Percentiles rank a stretch among this genome's conserved stretches.
Conservation (phyloP, 1,284 basidiomycete genomes). For the Apiotrichum gamsii region DNA sequence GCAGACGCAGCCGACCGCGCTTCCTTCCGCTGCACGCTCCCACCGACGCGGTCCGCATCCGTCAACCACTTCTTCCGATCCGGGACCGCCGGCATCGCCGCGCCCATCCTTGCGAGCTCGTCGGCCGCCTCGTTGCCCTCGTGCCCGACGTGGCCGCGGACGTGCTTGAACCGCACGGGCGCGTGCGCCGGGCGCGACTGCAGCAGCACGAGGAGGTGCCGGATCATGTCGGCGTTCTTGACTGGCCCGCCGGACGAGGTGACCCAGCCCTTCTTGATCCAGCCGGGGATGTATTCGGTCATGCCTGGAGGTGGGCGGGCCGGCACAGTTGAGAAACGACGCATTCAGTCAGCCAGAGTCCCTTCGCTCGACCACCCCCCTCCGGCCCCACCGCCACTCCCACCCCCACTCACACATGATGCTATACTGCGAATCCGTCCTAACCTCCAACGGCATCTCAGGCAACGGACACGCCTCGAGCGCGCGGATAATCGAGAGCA, state of each 20-base stretch:
- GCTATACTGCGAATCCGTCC: slow-evolving; percentile 47
- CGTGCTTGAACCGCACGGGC: slow-evolving; percentile 41
- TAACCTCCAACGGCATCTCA: slow-evolving; percentile 44
- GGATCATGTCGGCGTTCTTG: slow-evolving; percentile 46
- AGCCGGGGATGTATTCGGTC: slow-evolving; percentile 43
- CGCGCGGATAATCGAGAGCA: slow-evolving; percentile 47
- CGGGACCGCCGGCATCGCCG: slow-evolving; percentile 22
- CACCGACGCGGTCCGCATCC: too few relatives aligned
- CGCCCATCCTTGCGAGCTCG: slow-evolving; percentile 39
- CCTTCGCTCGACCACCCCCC: too few relatives aligned
- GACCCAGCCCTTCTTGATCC: slow-evolving; percentile 38
- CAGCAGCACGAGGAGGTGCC: slow-evolving; percentile 43
- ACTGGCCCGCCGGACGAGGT: slow-evolving; percentile 23
- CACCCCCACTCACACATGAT: slow-evolving; percentile 36
- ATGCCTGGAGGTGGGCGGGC: slow-evolving; percentile 32
- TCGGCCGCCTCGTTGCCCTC: slow-evolving; percentile 46
- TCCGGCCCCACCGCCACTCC: too few relatives aligned
- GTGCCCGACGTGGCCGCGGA: slow-evolving; percentile 38
- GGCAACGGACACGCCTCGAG: slow-evolving; percentile 44
- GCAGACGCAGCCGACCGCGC: too few relatives aligned
- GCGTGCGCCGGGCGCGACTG: slow-evolving; percentile 20
- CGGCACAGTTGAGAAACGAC: too few relatives aligned
- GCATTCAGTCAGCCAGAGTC: background rate
- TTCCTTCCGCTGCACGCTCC: too few relatives aligned
- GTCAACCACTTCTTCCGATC: slow-evolving; percentile 33